A percentile compares a stretch with the other conserved stretches of the same genome.
Evolutionary conservation across 805 yeast genomes (phyloP).

Genomic region (Candida endomychidarum): DNA sequence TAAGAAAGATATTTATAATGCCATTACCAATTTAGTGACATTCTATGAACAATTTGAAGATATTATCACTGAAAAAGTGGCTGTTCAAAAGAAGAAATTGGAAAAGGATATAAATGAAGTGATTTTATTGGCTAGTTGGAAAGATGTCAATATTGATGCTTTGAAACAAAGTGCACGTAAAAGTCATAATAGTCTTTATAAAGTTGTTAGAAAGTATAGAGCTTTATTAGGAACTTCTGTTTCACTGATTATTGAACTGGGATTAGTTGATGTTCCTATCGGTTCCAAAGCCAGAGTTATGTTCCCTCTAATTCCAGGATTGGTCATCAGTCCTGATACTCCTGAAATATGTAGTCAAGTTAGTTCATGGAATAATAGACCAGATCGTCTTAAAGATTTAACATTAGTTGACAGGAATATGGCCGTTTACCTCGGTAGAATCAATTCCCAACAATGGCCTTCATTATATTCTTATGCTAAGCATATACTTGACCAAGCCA

Average conservation of each 20-base stretch:
- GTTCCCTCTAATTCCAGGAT: neutral
- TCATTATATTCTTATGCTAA: conserved; percentile 54
- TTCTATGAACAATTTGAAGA: conserved; percentile 69
- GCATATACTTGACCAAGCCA: conserved; percentile 56
- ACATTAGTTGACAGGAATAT: conserved; percentile 54
- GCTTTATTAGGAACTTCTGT: conserved; percentile 54
- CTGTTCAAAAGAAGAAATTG: conserved; percentile 48
- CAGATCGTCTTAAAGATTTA: conserved; percentile 54
- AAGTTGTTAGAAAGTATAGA: conserved; percentile 79
- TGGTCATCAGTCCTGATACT: conserved; percentile 12
- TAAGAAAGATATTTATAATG: conserved; percentile 25
- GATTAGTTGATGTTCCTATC: conserved; percentile 22
- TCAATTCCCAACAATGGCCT: conserved; percentile 42
- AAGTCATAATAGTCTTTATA: conserved; percentile 83
- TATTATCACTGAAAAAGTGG: conserved; percentile 46
- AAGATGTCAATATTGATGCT: conserved; percentile 91
- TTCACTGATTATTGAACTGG: conserved; percentile 56
- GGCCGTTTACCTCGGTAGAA: conserved; percentile 42
- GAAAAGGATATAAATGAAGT: conserved; percentile 84
- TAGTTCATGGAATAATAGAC: conserved; percentile 55
- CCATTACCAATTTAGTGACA: conserved; percentile 56
- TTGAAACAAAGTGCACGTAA: conserved; percentile 89
- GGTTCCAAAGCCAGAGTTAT: conserved; percentile 20
- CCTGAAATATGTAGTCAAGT: conserved; percentile 30
- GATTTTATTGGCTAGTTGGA: conserved; percentile 92